Evolutionary conservation across 2,329 filamentous ascomycete genomes (phyloP).

Genomic region (Calonectria fujianensis): DNA sequence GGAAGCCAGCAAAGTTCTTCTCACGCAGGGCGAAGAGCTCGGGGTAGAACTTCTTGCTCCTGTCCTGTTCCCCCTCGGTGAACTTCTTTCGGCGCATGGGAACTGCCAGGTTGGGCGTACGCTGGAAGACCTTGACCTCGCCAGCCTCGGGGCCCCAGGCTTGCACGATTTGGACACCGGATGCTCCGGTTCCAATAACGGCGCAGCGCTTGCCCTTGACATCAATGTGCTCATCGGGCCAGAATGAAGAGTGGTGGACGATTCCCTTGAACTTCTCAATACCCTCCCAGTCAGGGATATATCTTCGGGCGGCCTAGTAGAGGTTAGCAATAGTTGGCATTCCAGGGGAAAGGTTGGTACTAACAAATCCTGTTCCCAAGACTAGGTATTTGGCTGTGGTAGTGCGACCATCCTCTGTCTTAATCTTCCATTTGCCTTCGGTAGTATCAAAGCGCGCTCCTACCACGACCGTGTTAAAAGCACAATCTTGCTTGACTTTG

Average conservation of each 20-base stretch:
- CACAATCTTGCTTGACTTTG: constrained; percentile 73
- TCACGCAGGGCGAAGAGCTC: constrained; percentile 72
- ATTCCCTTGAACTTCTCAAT: constrained; percentile 76
- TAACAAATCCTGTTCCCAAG: constrained; percentile 72
- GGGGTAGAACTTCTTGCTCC: constrained; percentile 65
- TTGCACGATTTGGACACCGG: constrained; percentile 79
- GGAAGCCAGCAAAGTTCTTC: constrained; percentile 75
- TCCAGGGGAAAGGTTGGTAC: neutral
- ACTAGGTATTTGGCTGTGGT: constrained; percentile 71
- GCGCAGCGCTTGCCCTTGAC: constrained; percentile 75
- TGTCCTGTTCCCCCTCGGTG: constrained; percentile 62
- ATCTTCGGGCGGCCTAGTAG: constrained; percentile 71
- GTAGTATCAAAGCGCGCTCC: constrained; percentile 70
- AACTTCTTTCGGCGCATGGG: constrained; percentile 74
- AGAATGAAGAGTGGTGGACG: constrained; percentile 76
- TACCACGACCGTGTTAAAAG: constrained; percentile 74
- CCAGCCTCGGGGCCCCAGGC: constrained; percentile 73
- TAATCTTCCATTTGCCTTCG: constrained; percentile 69
- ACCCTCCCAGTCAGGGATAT: constrained; percentile 76
- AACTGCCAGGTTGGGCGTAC: constrained; percentile 79
- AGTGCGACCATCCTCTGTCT: constrained; percentile 69
- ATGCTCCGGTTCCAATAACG: constrained; percentile 80
- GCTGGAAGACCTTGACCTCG: constrained; percentile 77
- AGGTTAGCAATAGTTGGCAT: neutral
- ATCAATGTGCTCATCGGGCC: constrained; percentile 74